A percentile compares a stretch with the other conserved stretches of the same genome.
These are phyloP conservation scores for Exophiala alcalophila DNA, from an alignment of 2,329 filamentous ascomycete genomes.

Conservation along the genomic window DNA sequence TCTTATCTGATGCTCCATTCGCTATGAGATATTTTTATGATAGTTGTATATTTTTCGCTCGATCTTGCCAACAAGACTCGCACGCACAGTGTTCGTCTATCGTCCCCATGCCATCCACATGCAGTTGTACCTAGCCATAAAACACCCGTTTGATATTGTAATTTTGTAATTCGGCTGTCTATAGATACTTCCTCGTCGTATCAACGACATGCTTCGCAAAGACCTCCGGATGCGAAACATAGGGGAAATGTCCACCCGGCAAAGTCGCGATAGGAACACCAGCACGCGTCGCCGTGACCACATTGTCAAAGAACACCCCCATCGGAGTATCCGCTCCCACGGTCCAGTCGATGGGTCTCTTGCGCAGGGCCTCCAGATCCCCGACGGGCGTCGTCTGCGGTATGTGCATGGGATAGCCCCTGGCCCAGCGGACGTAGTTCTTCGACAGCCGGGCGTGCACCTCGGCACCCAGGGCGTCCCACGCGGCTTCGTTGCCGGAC, in stretches of 20 bases:
- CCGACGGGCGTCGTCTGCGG: neutral
- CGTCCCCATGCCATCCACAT: too few relatives aligned
- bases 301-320: conserved; percentile 7
- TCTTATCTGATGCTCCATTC: too few relatives aligned
- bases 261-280: conserved; percentile 6
- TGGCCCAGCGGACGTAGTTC: conserved; percentile 14
- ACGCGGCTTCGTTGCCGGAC: conserved; percentile 1
- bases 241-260: conserved; percentile 16
- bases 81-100: too few relatives aligned
- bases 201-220: conserved; percentile 16
- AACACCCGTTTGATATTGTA: neutral
- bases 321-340: conserved; percentile 8
- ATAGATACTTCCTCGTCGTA: conserved; percentile 9
- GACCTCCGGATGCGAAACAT: conserved; percentile 14
- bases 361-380: conserved; percentile 5
- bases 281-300: conserved; percentile 8
- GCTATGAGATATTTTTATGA: too few relatives aligned
- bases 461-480: conserved; percentile 6
- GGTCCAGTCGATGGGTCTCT: conserved; percentile 16
- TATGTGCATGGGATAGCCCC: conserved; percentile 8
- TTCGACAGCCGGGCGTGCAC: conserved; percentile 9
- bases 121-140: too few relatives aligned
- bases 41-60: too few relatives aligned
- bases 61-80: too few relatives aligned
- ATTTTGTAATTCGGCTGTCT: neutral